These are phyloP conservation scores for Fusarium nanum DNA, from an alignment of 2,329 filamentous ascomycete genomes.

Conservation along the genomic window DNA sequence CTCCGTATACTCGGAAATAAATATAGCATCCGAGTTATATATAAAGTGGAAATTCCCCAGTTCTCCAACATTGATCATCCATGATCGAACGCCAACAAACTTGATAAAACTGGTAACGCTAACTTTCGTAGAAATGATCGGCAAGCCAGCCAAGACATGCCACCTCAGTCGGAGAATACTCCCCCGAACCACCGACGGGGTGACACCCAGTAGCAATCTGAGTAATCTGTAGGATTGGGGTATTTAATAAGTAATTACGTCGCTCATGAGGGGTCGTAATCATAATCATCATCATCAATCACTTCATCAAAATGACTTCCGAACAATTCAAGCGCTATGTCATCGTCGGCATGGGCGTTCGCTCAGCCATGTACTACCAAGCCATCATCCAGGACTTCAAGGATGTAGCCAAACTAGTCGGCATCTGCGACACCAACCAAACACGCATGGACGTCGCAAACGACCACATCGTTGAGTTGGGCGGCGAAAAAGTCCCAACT, in stretches of 20 bases:
- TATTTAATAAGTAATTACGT: constrained; percentile 20
- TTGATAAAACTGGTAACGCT: constrained; percentile 4
- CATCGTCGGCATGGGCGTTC: constrained; percentile 68
- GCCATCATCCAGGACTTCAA: constrained; percentile 66
- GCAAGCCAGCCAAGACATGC: constrained; percentile 21
- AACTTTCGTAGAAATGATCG: constrained; percentile 22
- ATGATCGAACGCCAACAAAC: constrained; percentile 3
- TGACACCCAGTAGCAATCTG: no score
- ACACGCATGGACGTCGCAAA: constrained; percentile 70
- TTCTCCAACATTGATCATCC: not conserved
- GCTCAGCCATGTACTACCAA: constrained; percentile 69
- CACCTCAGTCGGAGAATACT: constrained; percentile 24
- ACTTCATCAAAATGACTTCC: constrained; percentile 17
- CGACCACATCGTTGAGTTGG: constrained; percentile 57
- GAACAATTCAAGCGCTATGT: constrained; percentile 59
- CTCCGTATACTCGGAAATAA: not conserved
- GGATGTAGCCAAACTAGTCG: constrained; percentile 62
- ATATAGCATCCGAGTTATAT: not conserved
- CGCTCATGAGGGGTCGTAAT: not conserved
- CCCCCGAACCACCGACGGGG: constrained; percentile 24
- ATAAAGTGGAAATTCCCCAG: constrained; percentile 9
- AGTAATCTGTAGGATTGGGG: constrained; percentile 4
- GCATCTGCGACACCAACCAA: constrained; percentile 69
- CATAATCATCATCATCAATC: no score
- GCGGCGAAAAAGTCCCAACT: constrained; percentile 62